Percentiles rank a stretch among this genome's conserved stretches.
Evolutionary conservation across 129 eudicot genomes (phyloP).

Genomic region (Flaveria bidentis): DNA sequence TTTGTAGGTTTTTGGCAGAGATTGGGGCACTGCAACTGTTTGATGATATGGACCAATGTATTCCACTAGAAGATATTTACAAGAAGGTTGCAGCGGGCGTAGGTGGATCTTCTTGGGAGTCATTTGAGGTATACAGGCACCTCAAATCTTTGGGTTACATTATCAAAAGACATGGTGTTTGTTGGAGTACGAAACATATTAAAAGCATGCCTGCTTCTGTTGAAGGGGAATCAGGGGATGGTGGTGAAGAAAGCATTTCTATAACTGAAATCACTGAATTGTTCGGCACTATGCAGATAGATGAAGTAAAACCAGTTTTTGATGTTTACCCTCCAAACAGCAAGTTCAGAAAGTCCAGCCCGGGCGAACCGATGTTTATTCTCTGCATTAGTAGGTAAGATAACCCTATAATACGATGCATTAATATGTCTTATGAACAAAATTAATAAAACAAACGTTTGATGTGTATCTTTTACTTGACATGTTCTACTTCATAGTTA

Average conservation of each 20-base stretch:
- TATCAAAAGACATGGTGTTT: conserved; percentile 61
- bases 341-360: conserved; percentile 73
- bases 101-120: conserved; percentile 72
- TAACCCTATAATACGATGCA: neutral
- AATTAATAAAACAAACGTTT: too few species aligned
- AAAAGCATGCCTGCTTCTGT: conserved; percentile 19
- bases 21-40: conserved; percentile 65
- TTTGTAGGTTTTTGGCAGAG: conserved; percentile 67
- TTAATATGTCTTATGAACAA: neutral
- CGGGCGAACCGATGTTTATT: conserved; percentile 63
- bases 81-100: conserved; percentile 50
- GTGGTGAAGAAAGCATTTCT: conserved; percentile 22
- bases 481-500: too few species aligned
- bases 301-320: conserved; percentile 48
- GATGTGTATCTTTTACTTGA: too few species aligned
- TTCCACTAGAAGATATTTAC: conserved; percentile 56
- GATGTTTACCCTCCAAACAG: conserved; percentile 88
- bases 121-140: conserved; percentile 68
- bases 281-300: conserved; percentile 45
- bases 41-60: conserved; percentile 34
- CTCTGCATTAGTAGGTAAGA: conserved; percentile 59
- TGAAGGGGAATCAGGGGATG: conserved; percentile 25
- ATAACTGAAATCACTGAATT: conserved; percentile 40
- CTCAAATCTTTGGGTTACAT: conserved; percentile 74
- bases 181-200: conserved; percentile 53